Base-by-base conservation (phyloP, 1,139 yeast genomes). In the Citeromyces hawaiiensis region DNA sequence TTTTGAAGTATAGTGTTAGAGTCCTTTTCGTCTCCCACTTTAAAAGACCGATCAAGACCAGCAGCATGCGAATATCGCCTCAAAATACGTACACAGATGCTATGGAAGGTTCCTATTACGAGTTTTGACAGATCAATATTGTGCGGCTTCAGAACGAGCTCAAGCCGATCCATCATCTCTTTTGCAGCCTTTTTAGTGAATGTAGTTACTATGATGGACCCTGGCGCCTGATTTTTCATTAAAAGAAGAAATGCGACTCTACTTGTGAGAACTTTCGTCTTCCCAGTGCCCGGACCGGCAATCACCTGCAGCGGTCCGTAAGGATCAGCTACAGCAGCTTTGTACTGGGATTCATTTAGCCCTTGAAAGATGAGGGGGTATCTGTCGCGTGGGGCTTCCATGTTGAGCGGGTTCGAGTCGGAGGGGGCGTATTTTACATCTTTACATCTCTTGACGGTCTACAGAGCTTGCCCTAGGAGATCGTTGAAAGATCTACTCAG, bases 251-350 rank as follows among this genome's bases (percentile, higher is more conserved):
- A 72, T 0, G 93, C 93, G 7, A 86, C 93, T 37, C 95, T 64
- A 1, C 87, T 68, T 0, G 85, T 76, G 36, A 88, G 60, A 2
- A 88, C 88, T 51, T 78, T 83, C 3, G 96, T 87, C 55, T 87
- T 83, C 4, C 88, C 88, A 0, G 77, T 55, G 4, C 97, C 96
- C 0, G 96, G 96, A 0, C 96, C 96, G 0, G 96, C 96, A 29
- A 87, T 68, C 23, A 88, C 76, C 53, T 85, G 94, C 34, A 86
- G 61, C 21, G 70, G 68, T 1, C 76, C 73, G 16, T 59, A 51
- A 2, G 63, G 50, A 0, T 80, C 71, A 3, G 76, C 65, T 2
- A 69, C 63, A 2, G 79, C 91, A 0, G 94, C 94, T 39, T 56
- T 47, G 8, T 48, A 48, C 54, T 86, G 96, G 30, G 67, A 68